Evolutionary conservation across 495 filamentous ascomycete genomes (phyloP), one percentile per base, ranked within the genome.

Genomic region (Recurvomyces mirabilis): DNA sequence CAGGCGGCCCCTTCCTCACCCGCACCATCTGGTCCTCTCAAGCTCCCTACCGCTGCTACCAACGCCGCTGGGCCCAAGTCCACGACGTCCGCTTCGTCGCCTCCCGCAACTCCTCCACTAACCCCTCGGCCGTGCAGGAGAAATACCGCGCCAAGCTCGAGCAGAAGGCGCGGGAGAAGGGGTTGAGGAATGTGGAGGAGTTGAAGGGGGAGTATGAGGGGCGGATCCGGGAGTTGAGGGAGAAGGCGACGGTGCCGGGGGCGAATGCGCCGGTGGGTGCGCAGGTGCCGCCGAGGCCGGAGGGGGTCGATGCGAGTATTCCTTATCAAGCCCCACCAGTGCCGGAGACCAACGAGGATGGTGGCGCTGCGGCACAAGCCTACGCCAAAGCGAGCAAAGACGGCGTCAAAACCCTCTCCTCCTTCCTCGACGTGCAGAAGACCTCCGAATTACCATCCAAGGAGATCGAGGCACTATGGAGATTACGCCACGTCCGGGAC

Each of bases 61-160:
- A 96, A 58, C 72, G 82, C 40, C 77, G 93, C 53, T 88, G 84
- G 82, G 93, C 91, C 7, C 84, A 82, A 50, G 87, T 94, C 9
- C 84, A 89, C 63, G 86, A 94, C 64, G 79, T 93, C 33, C 86
- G 88, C 32, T 93, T 91, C 69, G 69, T 94, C 15, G 82, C 81
- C 18, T 78, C 78, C 9, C 78, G 81, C 43, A n/a, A n/a, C n/a
- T n/a, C n/a, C n/a, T n/a, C n/a, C n/a, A 69, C 63, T 54, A 61
- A 74, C 33, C 66, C 75, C 20, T 76, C 78, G 24, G 71, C 66
- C 51, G 66, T 94, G 15, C 54, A 80, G 30, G 87, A 93, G 48
- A 93, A 84, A 60, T 96, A 96, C 68, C 74, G 75, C 51, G 70
- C 79, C 48, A 93, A 94, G 69, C 79, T 98, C 35, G 72, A 82